Conservation (phyloP, 495 filamentous ascomycete species). For the Elasticomyces elasticus region DNA sequence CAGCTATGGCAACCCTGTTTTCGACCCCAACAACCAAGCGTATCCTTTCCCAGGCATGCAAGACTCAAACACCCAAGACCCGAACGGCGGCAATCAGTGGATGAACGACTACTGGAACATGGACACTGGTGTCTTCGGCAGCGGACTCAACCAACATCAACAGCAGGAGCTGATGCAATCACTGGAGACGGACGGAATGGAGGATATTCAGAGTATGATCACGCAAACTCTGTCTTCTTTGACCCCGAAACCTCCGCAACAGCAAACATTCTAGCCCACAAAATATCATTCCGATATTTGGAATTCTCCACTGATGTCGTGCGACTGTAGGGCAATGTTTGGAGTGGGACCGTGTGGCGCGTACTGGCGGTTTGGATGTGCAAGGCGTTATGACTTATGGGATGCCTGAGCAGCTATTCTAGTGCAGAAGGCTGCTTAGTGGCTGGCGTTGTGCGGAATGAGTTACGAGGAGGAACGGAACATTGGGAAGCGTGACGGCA, state of each 20-base stretch:
- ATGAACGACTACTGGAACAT: slow-evolving; percentile 9
- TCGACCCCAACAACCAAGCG: slow-evolving; percentile 13
- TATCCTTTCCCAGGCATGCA: slow-evolving; percentile 1
- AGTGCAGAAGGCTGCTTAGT: neutral
- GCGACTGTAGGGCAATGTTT: neutral
- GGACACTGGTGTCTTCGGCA: slow-evolving; percentile 7
- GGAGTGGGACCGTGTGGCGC: neutral
- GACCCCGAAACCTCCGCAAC: neutral
- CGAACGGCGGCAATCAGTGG: neutral
- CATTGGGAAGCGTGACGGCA: too few species aligned
- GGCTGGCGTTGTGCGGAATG: too few species aligned
- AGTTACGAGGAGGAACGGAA: too few species aligned
- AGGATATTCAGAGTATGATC: slow-evolving; percentile 21
- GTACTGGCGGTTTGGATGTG: neutral
- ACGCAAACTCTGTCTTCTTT: neutral
- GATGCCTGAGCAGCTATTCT: neutral
- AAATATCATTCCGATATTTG: too few species aligned
- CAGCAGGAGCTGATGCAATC: slow-evolving; percentile 34
- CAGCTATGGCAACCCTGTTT: slow-evolving; percentile 5
- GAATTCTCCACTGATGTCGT: too few species aligned
- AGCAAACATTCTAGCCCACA: neutral
- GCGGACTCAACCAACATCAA: slow-evolving; percentile 30
- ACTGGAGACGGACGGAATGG: slow-evolving; percentile 31
- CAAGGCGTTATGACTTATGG: neutral
- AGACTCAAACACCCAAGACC: neutral